phyloP scores from a whole-genome alignment of 2,329 filamentous ascomycete species.

The Stagonosporopsis chrysanthemi region DNA sequence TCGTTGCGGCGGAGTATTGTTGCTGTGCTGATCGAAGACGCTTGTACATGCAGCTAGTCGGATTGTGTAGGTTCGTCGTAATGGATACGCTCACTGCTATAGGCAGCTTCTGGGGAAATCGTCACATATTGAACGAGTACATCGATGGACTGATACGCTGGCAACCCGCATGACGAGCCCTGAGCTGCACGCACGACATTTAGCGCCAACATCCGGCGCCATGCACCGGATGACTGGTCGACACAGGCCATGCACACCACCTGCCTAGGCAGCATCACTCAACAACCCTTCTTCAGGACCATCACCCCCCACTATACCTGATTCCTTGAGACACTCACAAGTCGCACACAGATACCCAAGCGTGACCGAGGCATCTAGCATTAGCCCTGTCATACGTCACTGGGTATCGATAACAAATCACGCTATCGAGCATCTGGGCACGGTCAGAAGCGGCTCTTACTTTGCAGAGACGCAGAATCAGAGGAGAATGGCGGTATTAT shows the following conservation, averaged over 20 bases:
- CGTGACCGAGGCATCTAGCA: constrained; percentile 1
- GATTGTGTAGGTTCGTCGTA: constrained; percentile 6
- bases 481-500: constrained; percentile 6
- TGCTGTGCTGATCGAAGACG: constrained; percentile 27
- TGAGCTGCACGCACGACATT: constrained; percentile 27
- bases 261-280: constrained; percentile 21
- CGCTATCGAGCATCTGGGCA: background rate
- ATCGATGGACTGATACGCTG: constrained; percentile 41
- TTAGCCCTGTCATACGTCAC: constrained; percentile 22
- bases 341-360: constrained; percentile 1
- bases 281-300: constrained; percentile 19
- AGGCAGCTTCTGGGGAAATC: constrained; percentile 35
- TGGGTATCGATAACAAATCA: constrained; percentile 26
- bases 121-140: constrained; percentile 46
- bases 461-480: background rate
- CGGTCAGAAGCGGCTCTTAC: background rate
- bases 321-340: background rate
- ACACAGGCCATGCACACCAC: constrained; percentile 6
- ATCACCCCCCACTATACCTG: constrained; percentile 8
- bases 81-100: constrained; percentile 35
- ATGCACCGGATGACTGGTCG: constrained; percentile 15
- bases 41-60: constrained; percentile 7
- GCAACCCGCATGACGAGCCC: constrained; percentile 21
- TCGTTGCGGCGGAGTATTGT: constrained; percentile 20
- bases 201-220: constrained; percentile 21